phyloP scores from a whole-genome alignment of 352 stramenopile species.

The Globisporangium spinosum region DNA sequence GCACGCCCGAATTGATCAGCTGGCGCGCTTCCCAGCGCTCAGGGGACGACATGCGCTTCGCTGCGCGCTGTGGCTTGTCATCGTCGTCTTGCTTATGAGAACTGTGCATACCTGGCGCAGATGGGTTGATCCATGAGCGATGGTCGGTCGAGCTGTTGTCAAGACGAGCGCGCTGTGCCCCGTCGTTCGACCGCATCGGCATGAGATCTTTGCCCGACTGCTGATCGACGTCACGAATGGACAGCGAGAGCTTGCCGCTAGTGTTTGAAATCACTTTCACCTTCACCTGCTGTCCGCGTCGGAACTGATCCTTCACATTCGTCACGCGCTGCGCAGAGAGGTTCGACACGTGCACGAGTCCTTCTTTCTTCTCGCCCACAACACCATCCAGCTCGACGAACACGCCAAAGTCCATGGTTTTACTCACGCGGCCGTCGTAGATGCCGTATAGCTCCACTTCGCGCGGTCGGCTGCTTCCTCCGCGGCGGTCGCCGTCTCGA shows the following conservation, averaged over 20 bases:
- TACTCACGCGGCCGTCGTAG: conserved; percentile 92
- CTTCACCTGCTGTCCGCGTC: conserved; percentile 89
- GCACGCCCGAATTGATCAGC: conserved; percentile 96
- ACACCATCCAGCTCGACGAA: conserved; percentile 92
- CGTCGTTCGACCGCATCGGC: conserved; percentile 83
- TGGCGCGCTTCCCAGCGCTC: conserved; percentile 97
- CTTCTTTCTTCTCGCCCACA: conserved; percentile 77
- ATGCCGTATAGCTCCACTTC: conserved; percentile 92
- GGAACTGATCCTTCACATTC: conserved; percentile 87
- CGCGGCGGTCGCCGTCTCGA: conserved; percentile 13
- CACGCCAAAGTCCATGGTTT: conserved; percentile 96
- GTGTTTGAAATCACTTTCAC: conserved; percentile 96
- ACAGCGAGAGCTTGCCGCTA: conserved; percentile 90
- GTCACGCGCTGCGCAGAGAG: conserved; percentile 85
- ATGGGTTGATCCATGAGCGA: conserved; percentile 82
- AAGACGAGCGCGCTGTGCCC: conserved; percentile 45
- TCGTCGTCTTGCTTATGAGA: conserved; percentile 56
- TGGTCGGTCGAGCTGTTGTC: conserved; percentile 51
- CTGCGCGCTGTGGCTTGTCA: conserved; percentile 60
- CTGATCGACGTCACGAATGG: conserved; percentile 97
- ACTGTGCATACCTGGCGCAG: conserved; percentile 76
- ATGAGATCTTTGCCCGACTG: conserved; percentile 92
- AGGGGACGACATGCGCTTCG: conserved; percentile 92
- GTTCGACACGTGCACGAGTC: conserved; percentile 94
- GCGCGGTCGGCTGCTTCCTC: conserved; percentile 21